A percentile compares a stretch with the other conserved stretches of the same genome.
Conservation (phyloP, 345 rosid species). For the Reutealis trisperma region DNA sequence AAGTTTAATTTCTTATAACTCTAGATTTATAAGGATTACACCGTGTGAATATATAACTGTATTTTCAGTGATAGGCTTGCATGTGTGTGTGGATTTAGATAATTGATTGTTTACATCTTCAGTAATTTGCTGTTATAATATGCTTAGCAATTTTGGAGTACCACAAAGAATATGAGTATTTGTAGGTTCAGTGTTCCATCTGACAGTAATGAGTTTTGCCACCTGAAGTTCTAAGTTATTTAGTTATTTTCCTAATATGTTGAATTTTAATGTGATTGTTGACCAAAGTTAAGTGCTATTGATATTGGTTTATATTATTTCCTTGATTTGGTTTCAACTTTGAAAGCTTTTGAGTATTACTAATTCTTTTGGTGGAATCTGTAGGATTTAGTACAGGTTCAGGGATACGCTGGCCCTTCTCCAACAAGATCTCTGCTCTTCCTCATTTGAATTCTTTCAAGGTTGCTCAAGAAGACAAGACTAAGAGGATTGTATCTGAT, state of each 20-base stretch:
- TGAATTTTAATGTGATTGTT: background rate
- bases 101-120: constrained; percentile 4
- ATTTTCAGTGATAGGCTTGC: background rate
- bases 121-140: background rate
- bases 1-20: background rate
- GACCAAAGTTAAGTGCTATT: background rate
- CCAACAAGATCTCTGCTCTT: constrained; percentile 44
- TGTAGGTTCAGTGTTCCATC: background rate
- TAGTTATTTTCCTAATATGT: background rate
- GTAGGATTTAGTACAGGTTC: constrained; percentile 42
- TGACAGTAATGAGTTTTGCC: background rate
- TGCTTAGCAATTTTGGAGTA: background rate
- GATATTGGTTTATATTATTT: background rate
- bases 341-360: background rate
- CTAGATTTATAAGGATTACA: background rate
- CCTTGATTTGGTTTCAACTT: background rate
- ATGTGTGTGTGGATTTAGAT: background rate
- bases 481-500: constrained; percentile 34
- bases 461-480: constrained; percentile 47
- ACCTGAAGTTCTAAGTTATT: background rate
- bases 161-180: background rate
- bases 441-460: constrained; percentile 45
- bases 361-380: constrained; percentile 12
- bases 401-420: constrained; percentile 55
- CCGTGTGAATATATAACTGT: background rate